Evolutionary conservation across 352 stramenopile genomes (phyloP), one percentile per base, ranked within the genome.

Genomic region (Halophytophthora polymorphica): DNA sequence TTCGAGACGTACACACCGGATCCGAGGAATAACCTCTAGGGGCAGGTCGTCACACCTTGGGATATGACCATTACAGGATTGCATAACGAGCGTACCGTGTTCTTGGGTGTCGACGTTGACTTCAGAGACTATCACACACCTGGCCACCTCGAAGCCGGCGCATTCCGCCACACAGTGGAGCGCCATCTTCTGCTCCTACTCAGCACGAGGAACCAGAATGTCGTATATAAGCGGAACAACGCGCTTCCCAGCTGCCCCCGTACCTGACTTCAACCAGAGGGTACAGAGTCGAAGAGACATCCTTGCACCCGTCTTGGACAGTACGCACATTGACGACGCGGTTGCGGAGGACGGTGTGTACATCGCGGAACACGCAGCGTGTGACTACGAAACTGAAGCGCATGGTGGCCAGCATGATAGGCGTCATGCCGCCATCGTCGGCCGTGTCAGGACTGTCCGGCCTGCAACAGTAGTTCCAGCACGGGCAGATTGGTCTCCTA

Each of bases 391-490:
- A 38, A 31, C 47, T 65, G 7, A 56, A 59, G 0, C 50, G 58
- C 29, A 72, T 18, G 28, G 66, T 65, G 15, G 55, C 33, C 21
- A 72, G 42, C 58, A 69, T 72, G 17, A 65, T 53, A 1, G 64
- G 37, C 19, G 58, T 69, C 50, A 69, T 48, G 7, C 42, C 54
- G 44, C 36, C 38, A n/a, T 66, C 46, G 39, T 58, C 58, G 2
- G 15, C 6, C 7, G 19, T 29, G 25, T 72, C 49, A 2, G 59
- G 59, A 19, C 10, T 66, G 59, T 0, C 64, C 55, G 2, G 21
- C 33, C 41, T 66, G 50, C 11, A 73, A 51, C 25, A 73, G 29
- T 33, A 64, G 66, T 10, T 50, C 15, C 17, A 61, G 6, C 17
- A 73, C 49, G 2, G n/a, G n/a, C 0, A 56, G 4, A 15, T 33